A percentile compares a stretch with the other conserved stretches of the same genome.
Conservation (phyloP, 768 basidiomycete species). For the Leccinum obscurum region DNA sequence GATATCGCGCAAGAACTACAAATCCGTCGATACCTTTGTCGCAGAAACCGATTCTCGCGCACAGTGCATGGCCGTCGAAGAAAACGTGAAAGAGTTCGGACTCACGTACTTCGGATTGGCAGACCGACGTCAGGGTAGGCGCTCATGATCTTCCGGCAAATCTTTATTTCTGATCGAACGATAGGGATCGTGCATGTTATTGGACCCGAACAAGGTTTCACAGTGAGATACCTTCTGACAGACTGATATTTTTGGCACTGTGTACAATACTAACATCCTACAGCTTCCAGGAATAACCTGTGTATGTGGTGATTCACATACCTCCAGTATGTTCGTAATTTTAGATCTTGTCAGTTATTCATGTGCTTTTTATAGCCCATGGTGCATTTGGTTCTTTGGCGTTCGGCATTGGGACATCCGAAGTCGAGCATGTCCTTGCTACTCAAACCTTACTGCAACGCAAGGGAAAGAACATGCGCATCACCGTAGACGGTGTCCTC, state of each 20-base stretch:
- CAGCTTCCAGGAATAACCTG: conserved; percentile 77
- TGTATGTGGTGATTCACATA: conserved; percentile 93
- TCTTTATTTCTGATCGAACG: conserved; percentile 19
- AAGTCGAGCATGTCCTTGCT: conserved; percentile 92
- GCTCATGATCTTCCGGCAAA: background rate
- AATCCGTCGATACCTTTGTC: conserved; percentile 70
- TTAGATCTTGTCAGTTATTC: background rate
- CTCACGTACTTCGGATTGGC: conserved; percentile 91
- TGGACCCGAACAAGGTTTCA: conserved; percentile 93
- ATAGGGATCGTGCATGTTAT: conserved; percentile 85
- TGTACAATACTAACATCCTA: conserved; percentile 1
- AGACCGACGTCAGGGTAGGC: conserved; percentile 79
- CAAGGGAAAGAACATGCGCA: conserved; percentile 91
- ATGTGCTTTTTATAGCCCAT: conserved; percentile 48
- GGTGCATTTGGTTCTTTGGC: conserved; percentile 92
- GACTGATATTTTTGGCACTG: background rate
- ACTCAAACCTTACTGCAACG: conserved; percentile 87
- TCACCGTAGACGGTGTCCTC: conserved; percentile 82
- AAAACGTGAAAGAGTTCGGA: conserved; percentile 90
- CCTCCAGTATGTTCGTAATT: conserved; percentile 63
- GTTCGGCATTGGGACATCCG: conserved; percentile 91
- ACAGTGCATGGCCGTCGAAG: conserved; percentile 81
- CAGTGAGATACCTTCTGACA: conserved; percentile 43
- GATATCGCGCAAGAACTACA: conserved; percentile 71
- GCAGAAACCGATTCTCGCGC: conserved; percentile 82